Conservation (phyloP, 2,329 filamentous ascomycete species). For the Bipolaris gigantea region DNA sequence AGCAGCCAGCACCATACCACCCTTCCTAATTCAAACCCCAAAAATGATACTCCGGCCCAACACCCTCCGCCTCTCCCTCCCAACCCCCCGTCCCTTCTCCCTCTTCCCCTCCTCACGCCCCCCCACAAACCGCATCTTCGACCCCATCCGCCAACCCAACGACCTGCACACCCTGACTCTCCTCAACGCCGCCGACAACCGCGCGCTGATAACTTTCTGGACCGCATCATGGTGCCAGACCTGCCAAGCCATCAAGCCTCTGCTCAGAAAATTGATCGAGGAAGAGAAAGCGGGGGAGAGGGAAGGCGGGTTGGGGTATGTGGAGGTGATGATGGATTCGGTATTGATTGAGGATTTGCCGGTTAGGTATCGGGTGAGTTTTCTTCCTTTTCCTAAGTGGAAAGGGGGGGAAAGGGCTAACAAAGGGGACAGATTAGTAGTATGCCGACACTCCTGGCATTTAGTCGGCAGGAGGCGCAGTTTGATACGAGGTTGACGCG, state of each 20-base stretch:
- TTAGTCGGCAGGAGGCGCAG: constrained; percentile 54
- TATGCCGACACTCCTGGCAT: constrained; percentile 55
- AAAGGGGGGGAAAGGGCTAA: neutral
- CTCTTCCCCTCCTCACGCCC: constrained; percentile 18
- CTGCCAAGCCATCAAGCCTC: constrained; percentile 48
- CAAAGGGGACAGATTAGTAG: constrained; percentile 28
- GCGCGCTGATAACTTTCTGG: constrained; percentile 54
- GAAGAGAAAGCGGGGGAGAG: constrained; percentile 50
- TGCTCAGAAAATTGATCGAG: constrained; percentile 49
- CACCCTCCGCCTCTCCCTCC: neutral
- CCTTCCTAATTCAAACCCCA: neutral
- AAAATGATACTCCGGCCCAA: constrained; percentile 4
- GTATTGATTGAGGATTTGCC: constrained; percentile 48
- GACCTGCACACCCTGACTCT: constrained; percentile 54
- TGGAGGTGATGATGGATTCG: constrained; percentile 53
- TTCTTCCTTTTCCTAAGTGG: neutral
- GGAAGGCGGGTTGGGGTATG: constrained; percentile 52
- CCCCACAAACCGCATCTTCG: constrained; percentile 40
- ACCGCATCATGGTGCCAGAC: constrained; percentile 53
- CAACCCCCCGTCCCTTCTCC: constrained; percentile 20
- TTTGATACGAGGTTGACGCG: constrained; percentile 50
- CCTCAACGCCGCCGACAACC: constrained; percentile 50
- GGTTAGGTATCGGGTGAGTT: constrained; percentile 41
- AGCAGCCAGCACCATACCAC: no score
- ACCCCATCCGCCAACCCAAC: constrained; percentile 50